Evolutionary conservation across 257 asterid species (phyloP), one percentile per base, ranked within the genome.

Genomic region (Solanum phureja): DNA sequence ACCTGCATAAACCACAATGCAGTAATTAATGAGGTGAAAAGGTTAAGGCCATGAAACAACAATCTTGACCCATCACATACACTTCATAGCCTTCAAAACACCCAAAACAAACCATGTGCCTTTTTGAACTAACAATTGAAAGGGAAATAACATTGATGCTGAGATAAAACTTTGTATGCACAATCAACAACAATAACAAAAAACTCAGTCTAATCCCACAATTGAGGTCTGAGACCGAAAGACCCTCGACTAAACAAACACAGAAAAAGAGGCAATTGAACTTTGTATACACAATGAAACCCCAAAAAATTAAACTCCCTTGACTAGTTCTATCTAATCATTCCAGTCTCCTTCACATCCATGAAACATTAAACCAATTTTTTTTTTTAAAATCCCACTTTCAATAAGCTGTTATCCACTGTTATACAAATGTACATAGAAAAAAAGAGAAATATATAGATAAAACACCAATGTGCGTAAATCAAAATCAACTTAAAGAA

Each of bases 151-250:
- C 73, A 16, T 18, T 84, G 79, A 79, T 7, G 83, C 82, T 75
- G 85, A 60, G 86, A 87, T 81, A 79, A 87, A 84, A 33, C 79
- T 62, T 82, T 90, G 91, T 90, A 87, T 91, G 91, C 69, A 72
- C 83, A 73, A 37, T 68, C 77, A 31, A 14, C 75, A 66, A 69
- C 23, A 29, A 29, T 21, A 31, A 71, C 24, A 71, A 60, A 3
- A 60, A 13, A 71, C 77, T 35, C 13, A 71, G 12, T 71, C n/a
- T 7, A 71, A 71, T 71, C 77, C 77, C 11, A 7, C 38, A 71
- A 71, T 35, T 31, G 40, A 8, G 12, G 40, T 71, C 37, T 13
- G 6, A 13, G 35, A 13, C 40, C n/a, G 12, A 71, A 29, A 31
- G 11, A 14, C 40, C 40, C 77, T 31, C 40, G 12, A 3, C 6